Conservation (phyloP, 176 grass and related monocot species). For the Oryza glumipatula region DNA sequence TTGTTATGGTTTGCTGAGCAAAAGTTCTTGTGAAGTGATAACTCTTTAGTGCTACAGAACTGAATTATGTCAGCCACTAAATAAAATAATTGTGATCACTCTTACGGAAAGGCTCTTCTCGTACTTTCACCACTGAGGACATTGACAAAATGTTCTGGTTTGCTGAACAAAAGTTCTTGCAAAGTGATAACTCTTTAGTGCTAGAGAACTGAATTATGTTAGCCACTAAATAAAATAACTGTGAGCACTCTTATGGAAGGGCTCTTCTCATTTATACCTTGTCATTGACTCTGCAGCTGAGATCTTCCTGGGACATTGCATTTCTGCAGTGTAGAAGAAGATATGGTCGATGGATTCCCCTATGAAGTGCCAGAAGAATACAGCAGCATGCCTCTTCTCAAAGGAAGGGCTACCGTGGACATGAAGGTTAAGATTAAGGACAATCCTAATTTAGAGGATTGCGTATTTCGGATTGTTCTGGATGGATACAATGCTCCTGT, state of each 20-base stretch:
- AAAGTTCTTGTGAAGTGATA: slow-evolving; percentile 10
- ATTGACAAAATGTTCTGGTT: slow-evolving; percentile 17
- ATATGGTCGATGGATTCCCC: slow-evolving; percentile 97
- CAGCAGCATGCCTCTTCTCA: slow-evolving; percentile 87
- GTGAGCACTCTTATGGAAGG: slow-evolving; percentile 50
- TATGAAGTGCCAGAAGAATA: slow-evolving; percentile 93
- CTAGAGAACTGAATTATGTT: slow-evolving; percentile 34
- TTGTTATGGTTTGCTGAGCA: not conserved
- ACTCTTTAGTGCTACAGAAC: slow-evolving; percentile 24
- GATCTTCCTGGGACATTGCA: slow-evolving; percentile 94
- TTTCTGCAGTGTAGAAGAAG: slow-evolving; percentile 99
- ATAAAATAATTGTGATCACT: slow-evolving; percentile 54
- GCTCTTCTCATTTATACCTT: slow-evolving; percentile 93
- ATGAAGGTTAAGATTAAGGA: slow-evolving; percentile 99
- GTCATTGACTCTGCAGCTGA: slow-evolving; percentile 98
- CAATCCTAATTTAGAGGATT: slow-evolving; percentile 88
- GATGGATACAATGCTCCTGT: slow-evolving; percentile 96
- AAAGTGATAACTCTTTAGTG: slow-evolving; percentile 16
- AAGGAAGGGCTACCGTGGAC: slow-evolving; percentile 92
- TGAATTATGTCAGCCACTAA: slow-evolving; percentile 39
- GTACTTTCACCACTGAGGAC: slow-evolving; percentile 20
- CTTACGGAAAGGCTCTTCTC: slow-evolving; percentile 64
- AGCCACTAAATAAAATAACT: slow-evolving; percentile 52
- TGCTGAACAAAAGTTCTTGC: not conserved
- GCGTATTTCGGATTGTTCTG: slow-evolving; percentile 89